A percentile compares a stretch with the other conserved stretches of the same genome.
Conservation (phyloP, 192 early-diverging fungal species). For the Coemansia sp. region DNA sequence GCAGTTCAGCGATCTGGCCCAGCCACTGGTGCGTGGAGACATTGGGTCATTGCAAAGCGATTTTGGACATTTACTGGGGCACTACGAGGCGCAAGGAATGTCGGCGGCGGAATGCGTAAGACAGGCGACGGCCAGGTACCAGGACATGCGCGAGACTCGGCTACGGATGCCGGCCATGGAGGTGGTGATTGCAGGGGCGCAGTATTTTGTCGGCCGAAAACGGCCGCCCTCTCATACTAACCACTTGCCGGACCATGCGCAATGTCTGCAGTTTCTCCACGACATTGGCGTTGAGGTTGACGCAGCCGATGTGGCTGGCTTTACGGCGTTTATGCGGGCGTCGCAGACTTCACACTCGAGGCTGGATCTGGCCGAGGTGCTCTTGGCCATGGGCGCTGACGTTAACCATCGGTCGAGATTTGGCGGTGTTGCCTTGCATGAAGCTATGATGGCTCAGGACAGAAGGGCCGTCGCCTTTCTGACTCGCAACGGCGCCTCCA, state of each 20-base stretch:
- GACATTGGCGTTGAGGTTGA: conserved; percentile 34
- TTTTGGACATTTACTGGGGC: neutral
- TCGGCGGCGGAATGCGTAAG: neutral
- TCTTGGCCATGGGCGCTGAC: conserved; percentile 43
- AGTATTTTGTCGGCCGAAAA: conserved; percentile 31
- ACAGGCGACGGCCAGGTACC: conserved; percentile 8
- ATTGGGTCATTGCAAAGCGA: conserved; percentile 14
- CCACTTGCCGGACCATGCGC: conserved; percentile 18
- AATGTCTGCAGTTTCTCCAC: conserved; percentile 31
- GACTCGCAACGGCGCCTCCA: conserved; percentile 33
- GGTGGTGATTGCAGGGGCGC: conserved; percentile 49
- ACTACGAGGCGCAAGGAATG: conserved; percentile 9
- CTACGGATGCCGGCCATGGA: conserved; percentile 54
- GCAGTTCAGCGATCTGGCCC: conserved; percentile 33
- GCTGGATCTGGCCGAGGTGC: conserved; percentile 36
- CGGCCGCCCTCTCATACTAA: neutral
- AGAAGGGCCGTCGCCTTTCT: conserved; percentile 46
- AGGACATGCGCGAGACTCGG: conserved; percentile 35
- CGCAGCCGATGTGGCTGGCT: conserved; percentile 42
- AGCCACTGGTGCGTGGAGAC: conserved; percentile 47
- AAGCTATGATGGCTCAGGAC: conserved; percentile 54
- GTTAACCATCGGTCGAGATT: conserved; percentile 51
- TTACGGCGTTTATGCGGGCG: conserved; percentile 55
- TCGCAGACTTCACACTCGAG: conserved; percentile 46
- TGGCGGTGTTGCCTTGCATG: conserved; percentile 51